Conservation (phyloP, 2,329 filamentous ascomycete genomes). For the Amylocarpus encephaloides region DNA sequence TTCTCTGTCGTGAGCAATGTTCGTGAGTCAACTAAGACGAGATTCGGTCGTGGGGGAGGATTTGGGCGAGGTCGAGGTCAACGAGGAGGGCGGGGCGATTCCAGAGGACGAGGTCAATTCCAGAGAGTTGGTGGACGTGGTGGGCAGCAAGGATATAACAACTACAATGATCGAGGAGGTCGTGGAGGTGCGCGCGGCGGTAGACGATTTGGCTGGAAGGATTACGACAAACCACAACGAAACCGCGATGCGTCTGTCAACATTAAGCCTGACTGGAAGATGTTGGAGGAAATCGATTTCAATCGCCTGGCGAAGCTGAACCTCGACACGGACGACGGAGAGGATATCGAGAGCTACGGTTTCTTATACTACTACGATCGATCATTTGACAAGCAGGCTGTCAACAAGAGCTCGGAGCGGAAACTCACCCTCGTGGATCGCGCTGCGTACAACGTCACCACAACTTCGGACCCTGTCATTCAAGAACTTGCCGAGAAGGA, state of each 20-base stretch:
- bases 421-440: constrained; percentile 86
- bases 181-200: constrained; percentile 65
- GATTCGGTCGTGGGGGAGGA: constrained; percentile 83
- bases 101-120: constrained; percentile 57
- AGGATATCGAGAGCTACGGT: constrained; percentile 91
- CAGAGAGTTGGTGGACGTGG: constrained; percentile 67
- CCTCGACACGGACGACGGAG: constrained; percentile 87
- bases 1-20: constrained; percentile 98
- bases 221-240: constrained; percentile 95
- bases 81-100: constrained; percentile 70
- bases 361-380: constrained; percentile 99
- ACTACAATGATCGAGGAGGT: constrained; percentile 68
- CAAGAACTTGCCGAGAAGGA: constrained; percentile 95
- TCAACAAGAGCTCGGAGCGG: constrained; percentile 73
- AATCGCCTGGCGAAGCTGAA: constrained; percentile 92
- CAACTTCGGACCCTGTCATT: constrained; percentile 90
- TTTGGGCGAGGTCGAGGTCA: constrained; percentile 71
- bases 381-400: constrained; percentile 85
- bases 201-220: constrained; percentile 94
- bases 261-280: constrained; percentile 90
- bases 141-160: constrained; percentile 56
- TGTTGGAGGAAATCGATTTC: constrained; percentile 98
- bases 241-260: constrained; percentile 95
- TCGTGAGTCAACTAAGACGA: constrained; percentile 74
- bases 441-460: constrained; percentile 96